Conservation (phyloP, 2,329 filamentous ascomycete species). For the Claviceps spartinae region DNA sequence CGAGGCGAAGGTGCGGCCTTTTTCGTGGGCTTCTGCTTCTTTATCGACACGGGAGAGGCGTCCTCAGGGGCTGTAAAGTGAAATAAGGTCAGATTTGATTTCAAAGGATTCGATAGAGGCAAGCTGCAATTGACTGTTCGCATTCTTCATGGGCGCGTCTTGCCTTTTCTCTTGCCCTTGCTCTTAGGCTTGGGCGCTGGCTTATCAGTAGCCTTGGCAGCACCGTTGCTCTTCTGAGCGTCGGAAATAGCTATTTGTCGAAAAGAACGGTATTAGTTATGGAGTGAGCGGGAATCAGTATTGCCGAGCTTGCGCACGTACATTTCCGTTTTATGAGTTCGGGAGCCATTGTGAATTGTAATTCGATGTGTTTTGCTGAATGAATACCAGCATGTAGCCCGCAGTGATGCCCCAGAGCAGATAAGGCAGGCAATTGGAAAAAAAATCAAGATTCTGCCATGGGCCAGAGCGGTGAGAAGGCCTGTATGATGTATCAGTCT, state of each 20-base stretch:
- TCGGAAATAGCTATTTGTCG: constrained; percentile 13
- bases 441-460: constrained; percentile 25
- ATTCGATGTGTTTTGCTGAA: constrained; percentile 3
- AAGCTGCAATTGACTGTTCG: neutral
- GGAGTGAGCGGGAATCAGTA: too few species aligned
- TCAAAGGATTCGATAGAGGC: neutral
- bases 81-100: constrained; percentile 9
- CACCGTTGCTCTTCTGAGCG: constrained; percentile 17
- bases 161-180: constrained; percentile 23
- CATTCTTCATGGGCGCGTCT: constrained; percentile 4
- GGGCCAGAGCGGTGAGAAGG: constrained; percentile 17
- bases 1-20: constrained; percentile 1
- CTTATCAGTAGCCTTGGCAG: constrained; percentile 17
- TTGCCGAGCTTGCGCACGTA: constrained; percentile 7
- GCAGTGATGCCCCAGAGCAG: neutral
- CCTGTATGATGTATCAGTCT: too few species aligned
- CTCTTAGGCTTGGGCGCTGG: constrained; percentile 22
- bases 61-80: constrained; percentile 14
- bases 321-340: constrained; percentile 28
- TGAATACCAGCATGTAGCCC: neutral
- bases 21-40: constrained; percentile 18
- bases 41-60: constrained; percentile 20
- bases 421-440: constrained; percentile 2
- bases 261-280: constrained; percentile 9
- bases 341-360: constrained; percentile 28